Evolutionary conservation across 2,329 filamentous ascomycete species (phyloP).

Genomic region (Pezicula neosporulosa): DNA sequence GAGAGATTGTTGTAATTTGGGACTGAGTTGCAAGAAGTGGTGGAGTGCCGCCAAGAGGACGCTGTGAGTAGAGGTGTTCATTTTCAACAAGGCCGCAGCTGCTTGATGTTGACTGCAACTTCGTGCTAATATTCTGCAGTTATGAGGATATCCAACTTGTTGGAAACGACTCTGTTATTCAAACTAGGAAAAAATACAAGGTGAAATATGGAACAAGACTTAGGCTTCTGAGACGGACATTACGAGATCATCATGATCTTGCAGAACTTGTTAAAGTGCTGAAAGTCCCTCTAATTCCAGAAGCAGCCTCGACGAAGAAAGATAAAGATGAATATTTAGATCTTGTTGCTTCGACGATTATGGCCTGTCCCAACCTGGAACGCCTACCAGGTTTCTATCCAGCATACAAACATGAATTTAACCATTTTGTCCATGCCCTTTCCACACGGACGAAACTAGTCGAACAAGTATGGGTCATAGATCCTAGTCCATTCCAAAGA

Average conservation of each 20-base stretch:
- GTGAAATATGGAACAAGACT: conserved; percentile 48
- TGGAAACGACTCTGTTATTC: conserved; percentile 47
- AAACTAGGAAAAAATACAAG: conserved; percentile 57
- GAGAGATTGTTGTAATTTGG: conserved; percentile 53
- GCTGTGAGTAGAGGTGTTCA: conserved; percentile 3
- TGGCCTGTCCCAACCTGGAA: conserved; percentile 64
- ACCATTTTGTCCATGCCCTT: conserved; percentile 54
- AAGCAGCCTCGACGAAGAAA: conserved; percentile 28
- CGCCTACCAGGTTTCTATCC: conserved; percentile 51
- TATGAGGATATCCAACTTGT: conserved; percentile 57
- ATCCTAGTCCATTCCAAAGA: conserved; percentile 29
- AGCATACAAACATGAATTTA: conserved; percentile 52
- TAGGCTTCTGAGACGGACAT: conserved; percentile 53
- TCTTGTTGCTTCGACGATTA: conserved; percentile 55
- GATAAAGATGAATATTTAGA: conserved; percentile 50
- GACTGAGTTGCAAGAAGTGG: conserved; percentile 48
- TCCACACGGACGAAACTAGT: conserved; percentile 52
- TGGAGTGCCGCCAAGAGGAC: conserved; percentile 39
- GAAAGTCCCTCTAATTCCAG: conserved; percentile 49
- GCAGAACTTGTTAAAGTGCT: conserved; percentile 53
- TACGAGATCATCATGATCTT: conserved; percentile 49
- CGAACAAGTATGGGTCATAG: conserved; percentile 57
- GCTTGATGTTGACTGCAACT: not conserved
- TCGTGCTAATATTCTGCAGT: conserved; percentile 26
- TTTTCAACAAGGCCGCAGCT: too few relatives aligned